Conservation (phyloP, 306 rosid genomes). For the Fagus crenata region DNA sequence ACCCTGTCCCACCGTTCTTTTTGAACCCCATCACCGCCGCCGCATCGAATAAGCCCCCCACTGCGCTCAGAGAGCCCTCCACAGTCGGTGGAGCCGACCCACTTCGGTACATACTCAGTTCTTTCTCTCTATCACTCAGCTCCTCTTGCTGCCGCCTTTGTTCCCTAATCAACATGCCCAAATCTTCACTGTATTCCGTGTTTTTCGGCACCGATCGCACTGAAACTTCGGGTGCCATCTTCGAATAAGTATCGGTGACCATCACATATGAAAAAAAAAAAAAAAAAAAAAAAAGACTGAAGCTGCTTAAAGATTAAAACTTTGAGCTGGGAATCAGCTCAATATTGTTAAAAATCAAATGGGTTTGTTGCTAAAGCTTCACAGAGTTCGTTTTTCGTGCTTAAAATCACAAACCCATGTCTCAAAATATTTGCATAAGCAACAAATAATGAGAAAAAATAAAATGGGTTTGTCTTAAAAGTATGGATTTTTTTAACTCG, state of each 20-base stretch:
- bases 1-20: conserved; percentile 47
- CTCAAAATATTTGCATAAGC: conserved; percentile 5
- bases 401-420: conserved; percentile 12
- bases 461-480: conserved; percentile 12
- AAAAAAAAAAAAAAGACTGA: conserved; percentile 7
- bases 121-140: conserved; percentile 56
- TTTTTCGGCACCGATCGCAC: conserved; percentile 66
- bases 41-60: conserved; percentile 55
- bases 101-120: conserved; percentile 65
- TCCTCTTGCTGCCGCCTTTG: conserved; percentile 59
- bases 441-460: neutral
- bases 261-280: conserved; percentile 26
- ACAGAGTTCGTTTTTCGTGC: neutral
- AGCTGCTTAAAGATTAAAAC: conserved; percentile 40
- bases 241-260: conserved; percentile 63
- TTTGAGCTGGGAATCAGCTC: conserved; percentile 41
- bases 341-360: conserved; percentile 17
- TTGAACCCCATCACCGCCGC: conserved; percentile 35
- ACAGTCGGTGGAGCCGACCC: conserved; percentile 97
- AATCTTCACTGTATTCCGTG: conserved; percentile 59
- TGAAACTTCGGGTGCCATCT: conserved; percentile 74
- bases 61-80: conserved; percentile 72
- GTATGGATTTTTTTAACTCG: conserved; percentile 3
- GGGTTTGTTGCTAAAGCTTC: conserved; percentile 18
- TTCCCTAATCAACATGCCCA: conserved; percentile 52